Percentiles rank a stretch among this genome's conserved stretches.
phyloP scores from a whole-genome alignment of 192 early-diverging fungal genomes.

The Gorgonomyces haynaldii region DNA sequence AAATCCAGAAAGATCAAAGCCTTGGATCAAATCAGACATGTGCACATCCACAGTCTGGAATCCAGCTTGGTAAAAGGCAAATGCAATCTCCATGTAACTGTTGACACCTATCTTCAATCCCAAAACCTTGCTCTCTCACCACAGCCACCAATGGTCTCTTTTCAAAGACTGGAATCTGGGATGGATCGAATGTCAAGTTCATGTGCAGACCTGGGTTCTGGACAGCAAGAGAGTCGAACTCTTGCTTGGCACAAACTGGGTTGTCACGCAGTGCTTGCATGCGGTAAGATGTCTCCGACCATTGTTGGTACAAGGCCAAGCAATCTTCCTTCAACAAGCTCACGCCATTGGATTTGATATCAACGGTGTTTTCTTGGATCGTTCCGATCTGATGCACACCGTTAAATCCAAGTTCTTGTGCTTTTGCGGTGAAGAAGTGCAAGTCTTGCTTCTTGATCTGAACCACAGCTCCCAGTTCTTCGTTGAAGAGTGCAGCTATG shows the following conservation, averaged over 20 bases:
- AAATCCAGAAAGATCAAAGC: constrained; percentile 50
- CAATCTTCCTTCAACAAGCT: constrained; percentile 48
- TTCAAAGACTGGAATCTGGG: constrained; percentile 15
- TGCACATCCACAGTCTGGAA: constrained; percentile 94
- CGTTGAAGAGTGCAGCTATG: constrained; percentile 70
- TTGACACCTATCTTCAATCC: no score
- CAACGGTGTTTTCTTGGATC: constrained; percentile 5
- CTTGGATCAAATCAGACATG: constrained; percentile 84
- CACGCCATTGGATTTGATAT: not conserved
- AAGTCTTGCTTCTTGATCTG: constrained; percentile 61
- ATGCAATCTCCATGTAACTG: constrained; percentile 89
- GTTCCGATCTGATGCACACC: constrained; percentile 44
- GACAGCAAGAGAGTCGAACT: constrained; percentile 59
- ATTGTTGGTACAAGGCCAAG: constrained; percentile 62
- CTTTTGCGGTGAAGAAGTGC: constrained; percentile 35
- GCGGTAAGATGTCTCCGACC: constrained; percentile 83
- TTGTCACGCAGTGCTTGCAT: constrained; percentile 90
- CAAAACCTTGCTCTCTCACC: constrained; percentile 95
- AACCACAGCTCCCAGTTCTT: constrained; percentile 95
- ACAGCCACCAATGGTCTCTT: constrained; percentile 77
- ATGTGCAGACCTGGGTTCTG: constrained; percentile 70
- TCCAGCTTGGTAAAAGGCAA: constrained; percentile 85
- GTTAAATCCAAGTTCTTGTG: constrained; percentile 45
- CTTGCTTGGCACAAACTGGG: constrained; percentile 70
- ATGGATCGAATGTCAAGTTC: constrained; percentile 69